Evolutionary conservation across 164 flowering plant genomes (phyloP).

Genomic region (Umbilicus rupestris): DNA sequence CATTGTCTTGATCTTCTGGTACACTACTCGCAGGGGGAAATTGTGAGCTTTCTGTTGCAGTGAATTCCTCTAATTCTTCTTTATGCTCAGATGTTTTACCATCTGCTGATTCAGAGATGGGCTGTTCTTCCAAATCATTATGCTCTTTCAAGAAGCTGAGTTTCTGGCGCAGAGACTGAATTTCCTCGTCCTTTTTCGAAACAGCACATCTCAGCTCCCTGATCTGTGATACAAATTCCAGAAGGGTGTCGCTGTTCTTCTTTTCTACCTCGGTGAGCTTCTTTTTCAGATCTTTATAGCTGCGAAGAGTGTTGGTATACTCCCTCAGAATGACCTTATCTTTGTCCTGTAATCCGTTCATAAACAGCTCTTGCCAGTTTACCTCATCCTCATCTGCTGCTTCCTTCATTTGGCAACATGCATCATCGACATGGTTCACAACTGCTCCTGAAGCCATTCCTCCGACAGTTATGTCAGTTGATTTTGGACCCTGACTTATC

Average conservation of each 20-base stretch:
- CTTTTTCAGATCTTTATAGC: conserved; percentile 48
- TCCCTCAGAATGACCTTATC: conserved; percentile 37
- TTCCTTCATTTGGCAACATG: conserved; percentile 10
- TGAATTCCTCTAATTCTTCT: conserved; percentile 9
- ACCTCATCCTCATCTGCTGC: conserved; percentile 24
- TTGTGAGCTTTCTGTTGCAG: conserved; percentile 5
- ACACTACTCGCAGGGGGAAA: not conserved
- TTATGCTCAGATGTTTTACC: conserved; percentile 13
- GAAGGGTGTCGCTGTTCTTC: conserved; percentile 24
- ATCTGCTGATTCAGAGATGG: conserved; percentile 4
- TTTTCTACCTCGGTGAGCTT: conserved; percentile 35
- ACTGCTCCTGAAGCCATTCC: not conserved
- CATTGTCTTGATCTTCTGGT: not conserved
- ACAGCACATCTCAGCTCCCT: conserved; percentile 29
- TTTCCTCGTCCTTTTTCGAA: conserved; percentile 49
- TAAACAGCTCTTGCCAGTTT: conserved; percentile 45
- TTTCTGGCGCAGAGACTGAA: conserved; percentile 31
- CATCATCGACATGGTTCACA: not conserved
- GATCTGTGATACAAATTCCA: conserved; percentile 24
- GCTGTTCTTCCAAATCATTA: conserved; percentile 12
- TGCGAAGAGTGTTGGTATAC: conserved; percentile 44
- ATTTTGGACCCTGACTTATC: not conserved
- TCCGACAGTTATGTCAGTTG: conserved; percentile 9
- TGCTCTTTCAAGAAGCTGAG: conserved; percentile 20
- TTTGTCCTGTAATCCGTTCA: conserved; percentile 36